These are phyloP conservation scores for Kalaharituber pfeilii DNA, from an alignment of 2,329 filamentous ascomycete species.

Conservation along the genomic window DNA sequence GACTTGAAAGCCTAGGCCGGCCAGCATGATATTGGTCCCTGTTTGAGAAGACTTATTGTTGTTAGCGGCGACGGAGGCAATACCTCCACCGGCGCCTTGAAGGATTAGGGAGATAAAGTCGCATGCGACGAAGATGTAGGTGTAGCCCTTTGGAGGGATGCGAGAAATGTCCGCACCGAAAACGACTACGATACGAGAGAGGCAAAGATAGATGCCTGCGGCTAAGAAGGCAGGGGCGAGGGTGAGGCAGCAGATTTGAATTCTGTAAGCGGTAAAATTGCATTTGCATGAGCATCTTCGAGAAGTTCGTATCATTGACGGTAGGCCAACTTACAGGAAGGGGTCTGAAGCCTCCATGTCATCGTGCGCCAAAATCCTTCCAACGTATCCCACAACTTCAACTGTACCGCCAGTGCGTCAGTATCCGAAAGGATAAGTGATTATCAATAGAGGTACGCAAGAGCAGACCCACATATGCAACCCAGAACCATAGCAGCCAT, in stretches of 20 bases:
- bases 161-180: slow-evolving; percentile 36
- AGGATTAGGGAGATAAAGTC: slow-evolving; percentile 42
- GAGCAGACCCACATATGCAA: slow-evolving; percentile 14
- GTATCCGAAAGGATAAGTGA: not conserved
- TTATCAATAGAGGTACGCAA: too few relatives aligned
- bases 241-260: slow-evolving; percentile 45
- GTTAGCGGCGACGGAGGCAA: slow-evolving; percentile 32
- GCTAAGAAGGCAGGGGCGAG: slow-evolving; percentile 48
- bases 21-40: slow-evolving; percentile 48
- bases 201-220: slow-evolving; percentile 45
- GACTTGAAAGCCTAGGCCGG: slow-evolving; percentile 45
- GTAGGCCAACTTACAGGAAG: not conserved
- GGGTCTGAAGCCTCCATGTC: slow-evolving; percentile 34
- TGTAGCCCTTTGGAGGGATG: slow-evolving; percentile 35
- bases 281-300: not conserved
- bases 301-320: not conserved
- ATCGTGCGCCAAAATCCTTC: slow-evolving; percentile 38
- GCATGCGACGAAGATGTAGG: slow-evolving; percentile 42
- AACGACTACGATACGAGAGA: slow-evolving; percentile 33
- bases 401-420: slow-evolving; percentile 23
- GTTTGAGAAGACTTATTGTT: slow-evolving; percentile 25
- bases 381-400: slow-evolving; percentile 44
- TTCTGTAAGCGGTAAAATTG: not conserved
- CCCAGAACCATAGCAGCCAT: slow-evolving; percentile 37
- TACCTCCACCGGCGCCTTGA: slow-evolving; percentile 40